phyloP scores from a whole-genome alignment of 495 filamentous ascomycete genomes.

The Podospora pseudocomata region DNA sequence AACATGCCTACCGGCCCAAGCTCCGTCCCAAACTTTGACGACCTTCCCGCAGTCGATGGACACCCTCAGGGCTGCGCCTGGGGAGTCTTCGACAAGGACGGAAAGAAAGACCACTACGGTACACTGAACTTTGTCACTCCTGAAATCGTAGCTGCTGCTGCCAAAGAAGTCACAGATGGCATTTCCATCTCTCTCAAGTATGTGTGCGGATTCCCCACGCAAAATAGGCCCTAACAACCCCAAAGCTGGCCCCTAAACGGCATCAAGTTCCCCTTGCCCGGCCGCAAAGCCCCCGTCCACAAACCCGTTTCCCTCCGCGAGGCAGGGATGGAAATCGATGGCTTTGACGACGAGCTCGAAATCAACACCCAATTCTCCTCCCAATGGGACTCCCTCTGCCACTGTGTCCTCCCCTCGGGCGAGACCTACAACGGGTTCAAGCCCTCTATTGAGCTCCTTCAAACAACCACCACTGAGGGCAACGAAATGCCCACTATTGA shows the following conservation, averaged over 20 bases:
- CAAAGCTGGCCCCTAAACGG: constrained; percentile 43
- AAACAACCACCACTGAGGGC: constrained; percentile 19
- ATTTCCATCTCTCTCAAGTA: constrained; percentile 60
- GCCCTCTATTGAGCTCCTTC: constrained; percentile 32
- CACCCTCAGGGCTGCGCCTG: constrained; percentile 63
- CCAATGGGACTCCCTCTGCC: constrained; percentile 77
- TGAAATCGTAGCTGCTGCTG: constrained; percentile 49
- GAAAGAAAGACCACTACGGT: constrained; percentile 56
- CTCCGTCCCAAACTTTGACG: constrained; percentile 50
- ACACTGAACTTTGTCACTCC: constrained; percentile 59
- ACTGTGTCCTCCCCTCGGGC: constrained; percentile 37
- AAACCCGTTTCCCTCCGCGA: constrained; percentile 47
- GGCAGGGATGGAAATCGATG: constrained; percentile 28
- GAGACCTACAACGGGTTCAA: constrained; percentile 53
- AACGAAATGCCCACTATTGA: constrained; percentile 39
- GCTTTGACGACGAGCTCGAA: constrained; percentile 54
- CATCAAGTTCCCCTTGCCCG: constrained; percentile 47
- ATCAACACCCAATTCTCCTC: constrained; percentile 74
- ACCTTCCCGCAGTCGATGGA: constrained; percentile 55
- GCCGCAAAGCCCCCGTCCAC: constrained; percentile 52
- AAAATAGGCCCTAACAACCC: background rate
- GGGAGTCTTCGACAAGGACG: constrained; percentile 62
- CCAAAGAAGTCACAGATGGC: constrained; percentile 50
- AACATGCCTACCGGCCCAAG: constrained; percentile 18
- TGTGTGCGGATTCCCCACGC: background rate